These are phyloP conservation scores for Aspergillus sp. DNA, from an alignment of 2,329 filamentous ascomycete genomes.

Conservation along the genomic window DNA sequence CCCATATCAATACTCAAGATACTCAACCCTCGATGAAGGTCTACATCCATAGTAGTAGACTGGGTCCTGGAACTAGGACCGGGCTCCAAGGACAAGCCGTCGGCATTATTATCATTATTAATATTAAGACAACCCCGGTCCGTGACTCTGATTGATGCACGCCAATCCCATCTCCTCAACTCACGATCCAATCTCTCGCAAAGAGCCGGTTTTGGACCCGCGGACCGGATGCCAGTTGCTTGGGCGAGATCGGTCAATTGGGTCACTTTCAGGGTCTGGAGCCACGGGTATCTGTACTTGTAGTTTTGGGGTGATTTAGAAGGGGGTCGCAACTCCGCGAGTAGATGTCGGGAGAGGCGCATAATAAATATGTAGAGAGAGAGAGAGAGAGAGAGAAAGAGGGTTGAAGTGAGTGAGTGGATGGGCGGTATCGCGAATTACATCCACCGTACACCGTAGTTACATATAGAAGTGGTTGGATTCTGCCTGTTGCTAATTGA, in stretches of 20 bases:
- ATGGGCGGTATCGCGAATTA: too few relatives aligned
- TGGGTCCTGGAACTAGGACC: too few relatives aligned
- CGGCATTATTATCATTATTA: too few relatives aligned
- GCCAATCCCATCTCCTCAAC: slow-evolving; percentile 9
- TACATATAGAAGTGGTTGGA: too few relatives aligned
- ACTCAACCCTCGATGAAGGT: slow-evolving; percentile 33
- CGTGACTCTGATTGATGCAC: neutral
- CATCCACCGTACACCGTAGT: too few relatives aligned
- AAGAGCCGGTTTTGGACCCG: slow-evolving; percentile 61
- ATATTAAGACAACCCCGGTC: too few relatives aligned
- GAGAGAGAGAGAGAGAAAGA: too few relatives aligned
- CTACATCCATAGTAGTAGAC: too few relatives aligned
- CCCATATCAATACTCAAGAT: slow-evolving; percentile 83
- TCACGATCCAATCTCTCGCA: slow-evolving; percentile 47
- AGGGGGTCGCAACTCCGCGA: neutral
- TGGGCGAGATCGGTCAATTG: slow-evolving; percentile 61
- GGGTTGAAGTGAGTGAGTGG: too few relatives aligned
- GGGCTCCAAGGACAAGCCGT: too few relatives aligned
- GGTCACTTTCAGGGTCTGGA: slow-evolving; percentile 48
- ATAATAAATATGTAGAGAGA: slow-evolving; percentile 4
- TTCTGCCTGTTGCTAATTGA: too few relatives aligned
- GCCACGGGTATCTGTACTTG: slow-evolving; percentile 23
- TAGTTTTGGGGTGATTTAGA: neutral
- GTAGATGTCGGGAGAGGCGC: slow-evolving; percentile 4
- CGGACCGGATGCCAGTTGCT: slow-evolving; percentile 58